Evolutionary conservation across 805 yeast genomes (phyloP), one percentile per base, ranked within the genome.

Genomic region (Isabelozyma pseudorhagii): DNA sequence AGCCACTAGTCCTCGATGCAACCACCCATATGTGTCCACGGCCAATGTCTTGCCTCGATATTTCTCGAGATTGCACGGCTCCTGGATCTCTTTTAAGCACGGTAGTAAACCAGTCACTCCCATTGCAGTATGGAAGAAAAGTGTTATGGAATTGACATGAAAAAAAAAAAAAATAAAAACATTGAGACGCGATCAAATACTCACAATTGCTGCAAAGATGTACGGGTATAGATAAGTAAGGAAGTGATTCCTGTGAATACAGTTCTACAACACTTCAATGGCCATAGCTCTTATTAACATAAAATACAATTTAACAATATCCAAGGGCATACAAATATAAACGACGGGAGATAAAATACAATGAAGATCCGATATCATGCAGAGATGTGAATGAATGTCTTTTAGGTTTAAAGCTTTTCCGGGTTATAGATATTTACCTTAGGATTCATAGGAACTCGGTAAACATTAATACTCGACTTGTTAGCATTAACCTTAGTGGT

Each of bases 1-100:
- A 14, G 89, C 73, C 46, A 85, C 79, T 3, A 89, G 84, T 4
- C 94, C 92, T 54, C 89, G 81, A 67, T 94, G 99, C 5, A 94
- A 79, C 99, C 99, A 94, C 1, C 97, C 91, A 61, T 90, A 94
- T 0, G 96, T 92, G 63, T 94, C 99, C n/a, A 94, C 85, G 0
- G 96, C 99, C 41, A 92, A 69, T 0, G 87, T 83, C 59, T 84
- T 77, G 1, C 97, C 97, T 11, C 82, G 68, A 63, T 82, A 89
- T 36, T 79, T 69, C 48, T 79, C 77, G 43, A 92, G 68, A 1
- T 84, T 68, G 1, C 80, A 76, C 0, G 78, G 75, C 47, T 78
- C 77, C 58, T 87, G 94, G 40, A 89, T 85, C 28, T 87, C 82
- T 63, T 87, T 89, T 53, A 93, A 73, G 49, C 80, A 81, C n/a